A percentile compares a stretch with the other conserved stretches of the same genome.
Conservation (phyloP, 805 yeast species). For the Lachancea waltii region DNA sequence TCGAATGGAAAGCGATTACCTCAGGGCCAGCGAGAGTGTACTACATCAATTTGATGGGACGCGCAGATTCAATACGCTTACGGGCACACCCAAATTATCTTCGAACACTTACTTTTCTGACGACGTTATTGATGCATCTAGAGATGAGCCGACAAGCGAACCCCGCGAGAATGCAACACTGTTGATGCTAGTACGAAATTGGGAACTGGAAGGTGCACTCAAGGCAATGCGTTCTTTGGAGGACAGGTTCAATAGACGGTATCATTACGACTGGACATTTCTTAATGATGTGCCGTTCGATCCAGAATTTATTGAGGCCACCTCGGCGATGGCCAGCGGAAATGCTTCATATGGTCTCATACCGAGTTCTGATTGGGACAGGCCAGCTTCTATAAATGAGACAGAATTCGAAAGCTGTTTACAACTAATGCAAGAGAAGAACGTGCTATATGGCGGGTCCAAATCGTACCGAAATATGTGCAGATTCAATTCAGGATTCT, state of each 20-base stretch:
- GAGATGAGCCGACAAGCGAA: neutral
- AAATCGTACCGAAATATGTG: conserved; percentile 88
- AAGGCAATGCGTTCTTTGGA: conserved; percentile 70
- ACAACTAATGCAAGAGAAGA: conserved; percentile 37
- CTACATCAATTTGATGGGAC: conserved; percentile 14
- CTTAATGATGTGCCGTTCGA: conserved; percentile 68
- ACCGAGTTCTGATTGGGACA: conserved; percentile 68
- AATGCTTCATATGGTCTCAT: conserved; percentile 58
- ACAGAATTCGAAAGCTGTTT: conserved; percentile 44
- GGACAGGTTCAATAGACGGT: conserved; percentile 63
- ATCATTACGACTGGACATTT: conserved; percentile 72
- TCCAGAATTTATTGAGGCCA: conserved; percentile 53
- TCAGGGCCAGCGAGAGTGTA: conserved; percentile 14
- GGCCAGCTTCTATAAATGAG: conserved; percentile 63
- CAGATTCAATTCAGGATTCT: conserved; percentile 85
- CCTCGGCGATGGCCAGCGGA: conserved; percentile 58
- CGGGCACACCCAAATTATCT: conserved; percentile 21
- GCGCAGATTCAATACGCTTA: conserved; percentile 8
- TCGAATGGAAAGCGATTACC: neutral
- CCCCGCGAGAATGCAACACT: conserved; percentile 63
- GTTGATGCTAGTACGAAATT: conserved; percentile 80
- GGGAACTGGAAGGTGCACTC: conserved; percentile 70
- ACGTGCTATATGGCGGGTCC: conserved; percentile 59
- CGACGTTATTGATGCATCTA: conserved; percentile 5
- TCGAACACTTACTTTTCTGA: conserved; percentile 24